Evolutionary conservation across 1,139 yeast genomes (phyloP).

Genomic region (Pneumocystis jirovecii): DNA sequence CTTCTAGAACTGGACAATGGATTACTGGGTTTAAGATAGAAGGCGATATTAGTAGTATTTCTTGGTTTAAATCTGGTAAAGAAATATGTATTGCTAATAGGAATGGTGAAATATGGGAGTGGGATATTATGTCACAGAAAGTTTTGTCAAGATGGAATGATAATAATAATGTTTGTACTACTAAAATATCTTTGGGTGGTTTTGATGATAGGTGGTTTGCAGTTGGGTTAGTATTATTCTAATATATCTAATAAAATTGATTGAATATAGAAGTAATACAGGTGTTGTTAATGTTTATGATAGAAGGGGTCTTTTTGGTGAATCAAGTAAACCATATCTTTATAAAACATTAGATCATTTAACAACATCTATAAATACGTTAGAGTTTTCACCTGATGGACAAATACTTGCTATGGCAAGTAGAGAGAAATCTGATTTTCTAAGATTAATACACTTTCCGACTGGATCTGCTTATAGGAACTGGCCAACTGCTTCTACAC

Average conservation of each 20-base stretch:
- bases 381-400: conserved; percentile 74
- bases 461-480: conserved; percentile 73
- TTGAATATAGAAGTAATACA: conserved; percentile 34
- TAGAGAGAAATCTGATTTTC: conserved; percentile 70
- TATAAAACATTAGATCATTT: conserved; percentile 47
- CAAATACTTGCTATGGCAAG: conserved; percentile 79
- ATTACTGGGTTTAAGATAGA: conserved; percentile 74
- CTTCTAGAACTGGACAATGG: conserved; percentile 73
- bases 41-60: conserved; percentile 57
- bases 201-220: conserved; percentile 69
- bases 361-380: conserved; percentile 51
- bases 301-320: conserved; percentile 24
- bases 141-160: conserved; percentile 67
- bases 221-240: conserved; percentile 34
- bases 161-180: conserved; percentile 71
- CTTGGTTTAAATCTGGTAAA: conserved; percentile 40
- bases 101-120: conserved; percentile 89
- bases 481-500: conserved; percentile 97
- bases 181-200: conserved; percentile 71
- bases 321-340: conserved; percentile 26
- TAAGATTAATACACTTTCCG: conserved; percentile 77
- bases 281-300: conserved; percentile 89
- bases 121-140: conserved; percentile 37
- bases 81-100: conserved; percentile 50
- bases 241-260: neutral